These are phyloP conservation scores for Kluyveromyces marxianus DNA, from an alignment of 1,139 yeast species.

Conservation along the genomic window DNA sequence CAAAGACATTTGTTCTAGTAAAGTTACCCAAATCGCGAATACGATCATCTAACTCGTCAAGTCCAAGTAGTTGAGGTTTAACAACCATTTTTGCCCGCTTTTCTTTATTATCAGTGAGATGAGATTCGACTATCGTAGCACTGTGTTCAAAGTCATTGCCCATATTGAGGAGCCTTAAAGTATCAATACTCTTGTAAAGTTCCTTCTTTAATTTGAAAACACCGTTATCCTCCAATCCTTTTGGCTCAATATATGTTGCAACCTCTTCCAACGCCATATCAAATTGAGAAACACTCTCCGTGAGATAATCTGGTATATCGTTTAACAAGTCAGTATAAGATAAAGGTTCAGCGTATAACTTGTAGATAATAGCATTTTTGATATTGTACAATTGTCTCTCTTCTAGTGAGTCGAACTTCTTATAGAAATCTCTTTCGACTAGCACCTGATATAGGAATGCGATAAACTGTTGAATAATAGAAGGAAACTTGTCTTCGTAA, in stretches of 20 bases:
- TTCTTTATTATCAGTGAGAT: conserved; percentile 31
- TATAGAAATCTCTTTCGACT: conserved; percentile 47
- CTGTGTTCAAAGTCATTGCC: conserved; percentile 38
- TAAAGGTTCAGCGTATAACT: conserved; percentile 46
- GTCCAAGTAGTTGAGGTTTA: conserved; percentile 34
- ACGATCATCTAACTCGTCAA: conserved; percentile 23
- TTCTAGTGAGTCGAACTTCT: conserved; percentile 24
- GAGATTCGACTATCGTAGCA: conserved; percentile 32
- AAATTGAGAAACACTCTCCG: conserved; percentile 29
- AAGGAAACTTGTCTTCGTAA: conserved; percentile 51
- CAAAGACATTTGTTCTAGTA: conserved; percentile 46
- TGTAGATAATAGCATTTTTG: conserved; percentile 38
- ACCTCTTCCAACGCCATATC: conserved; percentile 41
- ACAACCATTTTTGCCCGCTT: conserved; percentile 40
- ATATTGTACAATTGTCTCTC: conserved; percentile 30
- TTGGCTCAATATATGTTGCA: conserved; percentile 46
- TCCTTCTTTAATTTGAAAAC: conserved; percentile 43
- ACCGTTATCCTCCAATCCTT: conserved; percentile 49
- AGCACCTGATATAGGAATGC: conserved; percentile 49
- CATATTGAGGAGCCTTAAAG: conserved; percentile 30
- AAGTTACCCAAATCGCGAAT: conserved; percentile 41
- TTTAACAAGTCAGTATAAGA: conserved; percentile 45
- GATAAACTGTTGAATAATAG: conserved; percentile 47
- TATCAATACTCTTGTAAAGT: conserved; percentile 38
- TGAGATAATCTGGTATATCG: conserved; percentile 33